phyloP scores from a whole-genome alignment of 179 eudicot genomes.

The Silene coronaria region DNA sequence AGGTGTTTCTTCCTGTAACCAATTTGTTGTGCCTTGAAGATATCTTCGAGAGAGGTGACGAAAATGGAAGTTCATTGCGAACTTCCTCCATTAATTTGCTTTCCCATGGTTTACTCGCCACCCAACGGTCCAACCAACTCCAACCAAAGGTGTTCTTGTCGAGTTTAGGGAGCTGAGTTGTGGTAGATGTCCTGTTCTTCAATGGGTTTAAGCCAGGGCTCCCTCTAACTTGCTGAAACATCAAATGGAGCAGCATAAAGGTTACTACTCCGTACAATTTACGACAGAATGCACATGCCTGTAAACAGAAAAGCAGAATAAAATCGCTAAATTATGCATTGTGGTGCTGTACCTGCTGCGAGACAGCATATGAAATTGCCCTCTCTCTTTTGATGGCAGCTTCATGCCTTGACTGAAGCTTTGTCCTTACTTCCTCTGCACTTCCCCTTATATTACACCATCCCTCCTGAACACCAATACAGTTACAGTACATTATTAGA shows the following conservation, averaged over 20 bases:
- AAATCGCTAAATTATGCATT: neutral
- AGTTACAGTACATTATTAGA: neutral
- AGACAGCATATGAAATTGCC: conserved; percentile 55
- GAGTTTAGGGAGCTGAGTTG: conserved; percentile 26
- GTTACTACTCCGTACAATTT: too few relatives aligned
- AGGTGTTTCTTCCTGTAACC: conserved; percentile 30
- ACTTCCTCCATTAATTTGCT: conserved; percentile 42
- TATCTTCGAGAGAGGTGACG: conserved; percentile 33
- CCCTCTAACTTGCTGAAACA: conserved; percentile 42
- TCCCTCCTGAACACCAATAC: conserved; percentile 40
- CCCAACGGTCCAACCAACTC: conserved; percentile 82
- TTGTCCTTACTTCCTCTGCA: conserved; percentile 58
- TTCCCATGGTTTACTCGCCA: conserved; percentile 76
- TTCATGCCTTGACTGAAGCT: conserved; percentile 71
- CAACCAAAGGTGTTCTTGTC: conserved; percentile 36
- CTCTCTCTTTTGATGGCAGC: conserved; percentile 81
- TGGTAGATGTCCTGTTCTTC: conserved; percentile 29
- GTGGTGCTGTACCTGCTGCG: conserved; percentile 50
- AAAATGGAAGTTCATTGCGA: conserved; percentile 29
- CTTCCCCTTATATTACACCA: conserved; percentile 86
- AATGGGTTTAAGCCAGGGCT: conserved; percentile 34
- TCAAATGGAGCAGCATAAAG: neutral
- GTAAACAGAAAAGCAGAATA: too few relatives aligned
- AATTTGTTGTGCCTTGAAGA: conserved; percentile 22
- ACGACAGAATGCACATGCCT: too few relatives aligned